Percentiles rank a stretch among this genome's conserved stretches.
phyloP scores from a whole-genome alignment of 331 rosid genomes.

The Rosa hybrid region DNA sequence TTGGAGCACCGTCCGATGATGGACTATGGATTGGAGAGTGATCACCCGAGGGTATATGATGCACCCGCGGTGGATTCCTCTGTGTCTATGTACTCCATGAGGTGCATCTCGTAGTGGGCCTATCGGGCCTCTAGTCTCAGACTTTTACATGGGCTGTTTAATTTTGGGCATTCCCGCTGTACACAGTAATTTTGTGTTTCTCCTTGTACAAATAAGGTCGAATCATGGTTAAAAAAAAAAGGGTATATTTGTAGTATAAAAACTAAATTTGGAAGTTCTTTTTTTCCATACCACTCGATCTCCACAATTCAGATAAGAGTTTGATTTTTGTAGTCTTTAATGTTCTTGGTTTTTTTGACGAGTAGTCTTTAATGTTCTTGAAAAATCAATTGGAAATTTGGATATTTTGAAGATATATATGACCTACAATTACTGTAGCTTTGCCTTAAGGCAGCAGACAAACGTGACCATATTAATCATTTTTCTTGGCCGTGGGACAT shows the following conservation, averaged over 20 bases:
- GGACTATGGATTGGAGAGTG: constrained; percentile 93
- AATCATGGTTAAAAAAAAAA: background rate
- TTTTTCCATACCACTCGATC: background rate
- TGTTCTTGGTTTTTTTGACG: too few relatives aligned
- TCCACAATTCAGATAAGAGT: background rate
- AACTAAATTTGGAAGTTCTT: background rate
- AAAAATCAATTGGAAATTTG: background rate
- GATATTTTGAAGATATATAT: background rate
- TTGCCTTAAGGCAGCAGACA: background rate
- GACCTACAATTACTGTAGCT: background rate
- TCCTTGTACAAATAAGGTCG: background rate
- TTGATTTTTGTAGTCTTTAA: background rate
- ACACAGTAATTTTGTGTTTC: background rate
- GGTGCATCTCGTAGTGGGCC: constrained; percentile 72
- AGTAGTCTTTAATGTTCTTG: background rate
- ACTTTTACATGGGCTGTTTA: background rate
- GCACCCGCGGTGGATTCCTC: constrained; percentile 64
- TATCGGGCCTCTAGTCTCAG: background rate
- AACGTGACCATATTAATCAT: background rate
- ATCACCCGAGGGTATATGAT: constrained; percentile 71
- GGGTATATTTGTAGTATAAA: background rate
- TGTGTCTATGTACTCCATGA: constrained; percentile 74
- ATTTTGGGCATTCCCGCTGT: background rate
- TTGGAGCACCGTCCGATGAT: constrained; percentile 88
- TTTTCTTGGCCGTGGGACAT: background rate